A percentile compares a stretch with the other conserved stretches of the same genome.
Evolutionary conservation across 2,329 filamentous ascomycete species (phyloP).

Genomic region (Reticulascus tulasneorum): DNA sequence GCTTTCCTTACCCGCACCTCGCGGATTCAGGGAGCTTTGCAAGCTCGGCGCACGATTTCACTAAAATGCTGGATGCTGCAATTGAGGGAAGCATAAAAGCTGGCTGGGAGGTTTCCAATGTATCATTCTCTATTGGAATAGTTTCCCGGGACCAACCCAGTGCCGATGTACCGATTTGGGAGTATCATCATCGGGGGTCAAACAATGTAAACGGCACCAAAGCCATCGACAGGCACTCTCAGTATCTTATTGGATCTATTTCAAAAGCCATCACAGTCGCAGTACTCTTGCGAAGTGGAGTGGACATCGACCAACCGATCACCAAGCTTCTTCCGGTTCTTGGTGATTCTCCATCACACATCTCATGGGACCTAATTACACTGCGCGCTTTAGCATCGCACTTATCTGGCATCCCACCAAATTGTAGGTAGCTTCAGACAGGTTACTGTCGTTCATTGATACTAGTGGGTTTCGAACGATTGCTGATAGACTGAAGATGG

Average conservation of each 20-base stretch:
- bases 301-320: conserved; percentile 27
- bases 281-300: conserved; percentile 28
- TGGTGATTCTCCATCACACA: conserved; percentile 15
- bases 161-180: conserved; percentile 29
- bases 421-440: conserved; percentile 32
- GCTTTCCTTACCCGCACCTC: too few species aligned
- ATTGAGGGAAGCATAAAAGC: conserved; percentile 27
- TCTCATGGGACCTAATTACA: conserved; percentile 33
- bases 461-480: too few species aligned
- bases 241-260: conserved; percentile 38
- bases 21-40: too few species aligned
- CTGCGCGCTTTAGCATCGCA: conserved; percentile 33
- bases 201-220: conserved; percentile 30
- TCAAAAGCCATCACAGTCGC: conserved; percentile 36
- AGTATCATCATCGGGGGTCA: conserved; percentile 34
- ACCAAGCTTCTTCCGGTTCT: conserved; percentile 31
- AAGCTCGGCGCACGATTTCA: too few species aligned
- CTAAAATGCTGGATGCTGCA: too few species aligned
- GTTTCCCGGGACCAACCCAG: conserved; percentile 25
- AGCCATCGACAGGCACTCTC: conserved; percentile 27
- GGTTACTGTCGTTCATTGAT: too few species aligned
- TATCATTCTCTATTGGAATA: conserved; percentile 34
- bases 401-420: conserved; percentile 29
- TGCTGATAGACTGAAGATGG: conserved; percentile 20
- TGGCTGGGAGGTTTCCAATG: conserved; percentile 30